Evolutionary conservation across 108 stramenopile genomes (phyloP).

Genomic region (Epithemia pelagica): DNA sequence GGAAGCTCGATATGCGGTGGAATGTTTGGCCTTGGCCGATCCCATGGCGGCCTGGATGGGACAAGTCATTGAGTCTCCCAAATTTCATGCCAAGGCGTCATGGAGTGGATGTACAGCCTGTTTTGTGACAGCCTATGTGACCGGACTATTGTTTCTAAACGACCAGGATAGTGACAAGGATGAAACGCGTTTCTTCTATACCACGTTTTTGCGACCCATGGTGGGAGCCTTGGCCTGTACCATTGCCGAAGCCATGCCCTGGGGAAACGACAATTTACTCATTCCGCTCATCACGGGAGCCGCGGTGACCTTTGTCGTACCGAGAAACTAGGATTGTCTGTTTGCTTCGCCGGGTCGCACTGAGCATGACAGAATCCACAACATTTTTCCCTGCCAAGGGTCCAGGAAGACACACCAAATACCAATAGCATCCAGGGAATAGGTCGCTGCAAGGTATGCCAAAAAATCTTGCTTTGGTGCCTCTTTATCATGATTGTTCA

Average conservation of each 20-base stretch:
- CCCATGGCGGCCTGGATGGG: constrained; percentile 60
- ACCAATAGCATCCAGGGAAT: too few relatives aligned
- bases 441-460: too few relatives aligned
- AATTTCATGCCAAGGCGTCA: constrained; percentile 21
- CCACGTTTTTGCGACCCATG: not conserved
- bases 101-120: constrained; percentile 42
- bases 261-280: constrained; percentile 50
- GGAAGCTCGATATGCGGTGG: constrained; percentile 38
- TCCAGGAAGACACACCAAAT: too few relatives aligned
- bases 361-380: too few relatives aligned
- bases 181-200: not conserved
- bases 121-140: constrained; percentile 30
- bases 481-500: too few relatives aligned
- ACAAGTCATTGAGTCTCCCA: constrained; percentile 15
- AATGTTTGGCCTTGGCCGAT: constrained; percentile 50
- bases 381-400: too few relatives aligned
- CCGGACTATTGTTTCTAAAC: constrained; percentile 17
- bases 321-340: too few relatives aligned
- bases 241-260: constrained; percentile 37
- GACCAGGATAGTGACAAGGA: not conserved
- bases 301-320: constrained; percentile 6
- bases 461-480: too few relatives aligned
- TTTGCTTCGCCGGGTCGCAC: too few relatives aligned
- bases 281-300: constrained; percentile 44
- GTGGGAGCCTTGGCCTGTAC: constrained; percentile 43